Evolutionary conservation across 2,329 filamentous ascomycete species (phyloP), one percentile per base, ranked within the genome.

Genomic region (Parascedosporium putredinis): DNA sequence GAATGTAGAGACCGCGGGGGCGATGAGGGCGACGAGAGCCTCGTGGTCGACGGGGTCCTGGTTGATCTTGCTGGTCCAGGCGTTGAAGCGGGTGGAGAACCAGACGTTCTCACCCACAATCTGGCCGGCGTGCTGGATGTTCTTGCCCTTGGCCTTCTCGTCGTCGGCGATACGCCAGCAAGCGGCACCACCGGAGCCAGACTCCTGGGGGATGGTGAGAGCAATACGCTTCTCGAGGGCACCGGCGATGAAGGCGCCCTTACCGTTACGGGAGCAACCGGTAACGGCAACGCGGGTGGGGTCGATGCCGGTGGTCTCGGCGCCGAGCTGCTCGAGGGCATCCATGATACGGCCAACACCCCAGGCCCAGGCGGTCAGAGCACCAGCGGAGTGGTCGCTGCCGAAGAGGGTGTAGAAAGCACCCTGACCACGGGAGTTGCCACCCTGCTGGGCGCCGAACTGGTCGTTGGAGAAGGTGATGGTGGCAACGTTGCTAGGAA

Each of bases 181-280:
- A 14, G 76, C 77, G 18, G 78, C 70, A 36, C 77, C 79, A 49
- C 79, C 79, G 1, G 77, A 74, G 18, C 79, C 79, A 5, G 76
- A 79, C 63, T 83, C 78, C 60, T 83, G 78, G 0, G 79, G 77
- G 31, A 83, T 69, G 12, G 76, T 79, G 29, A 83, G 69, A 16
- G 74, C 76, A 52, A 83, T 78, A 38, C 79, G 76, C 49, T 67
- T 59, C 52, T 78, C 76, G 20, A 82, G 67, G 2, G 79, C 78
- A 14, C 77, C 78, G 4, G 73, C 75, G n/a, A 82, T 67, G 54
- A 83, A 72, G 25, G 79, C 78, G 10, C 79, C 79, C 65, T 83
- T 83, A 50, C 78, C 79, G 62, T 82, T 80, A 36, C 79, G 74
- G 49, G 76, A 81, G 67, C 79, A 83, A 4, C 79, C 79, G 12